Conservation (phyloP, 1,284 basidiomycete genomes). For the Papiliotrema terrestris region DNA sequence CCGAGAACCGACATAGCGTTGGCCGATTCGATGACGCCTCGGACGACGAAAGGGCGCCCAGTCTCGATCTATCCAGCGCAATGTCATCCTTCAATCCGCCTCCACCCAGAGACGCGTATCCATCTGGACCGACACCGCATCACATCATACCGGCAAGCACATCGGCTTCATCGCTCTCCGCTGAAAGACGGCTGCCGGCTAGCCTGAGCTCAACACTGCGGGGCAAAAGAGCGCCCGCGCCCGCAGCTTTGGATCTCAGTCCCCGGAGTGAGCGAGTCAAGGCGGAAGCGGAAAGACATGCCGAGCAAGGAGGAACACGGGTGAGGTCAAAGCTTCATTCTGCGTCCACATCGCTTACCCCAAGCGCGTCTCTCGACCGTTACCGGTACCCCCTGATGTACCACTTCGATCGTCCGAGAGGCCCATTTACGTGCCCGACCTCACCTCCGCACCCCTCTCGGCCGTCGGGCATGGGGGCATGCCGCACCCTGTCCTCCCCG, state of each 20-base stretch:
- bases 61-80: neutral
- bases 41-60: neutral
- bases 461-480: constrained; percentile 8
- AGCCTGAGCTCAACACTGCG: constrained; percentile 21
- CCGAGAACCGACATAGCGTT: neutral
- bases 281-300: constrained; percentile 2
- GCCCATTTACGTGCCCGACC: constrained; percentile 8
- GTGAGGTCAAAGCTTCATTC: neutral
- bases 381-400: constrained; percentile 1
- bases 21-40: constrained; percentile 5
- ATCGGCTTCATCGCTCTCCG: neutral
- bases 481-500: neutral
- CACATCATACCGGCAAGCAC: constrained; percentile 9
- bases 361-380: constrained; percentile 6
- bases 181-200: neutral
- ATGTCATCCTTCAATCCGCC: neutral
- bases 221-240: constrained; percentile 35
- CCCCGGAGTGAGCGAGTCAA: constrained; percentile 15
- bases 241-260: constrained; percentile 37
- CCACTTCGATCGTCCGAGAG: constrained; percentile 6
- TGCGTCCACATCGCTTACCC: neutral
- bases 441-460: constrained; percentile 13
- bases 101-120: neutral
- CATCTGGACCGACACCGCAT: too few relatives aligned
- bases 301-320: neutral